Percentiles rank a stretch among this genome's conserved stretches.
Conservation (phyloP, 139 green algal species). For the Chloropicon primus region DNA sequence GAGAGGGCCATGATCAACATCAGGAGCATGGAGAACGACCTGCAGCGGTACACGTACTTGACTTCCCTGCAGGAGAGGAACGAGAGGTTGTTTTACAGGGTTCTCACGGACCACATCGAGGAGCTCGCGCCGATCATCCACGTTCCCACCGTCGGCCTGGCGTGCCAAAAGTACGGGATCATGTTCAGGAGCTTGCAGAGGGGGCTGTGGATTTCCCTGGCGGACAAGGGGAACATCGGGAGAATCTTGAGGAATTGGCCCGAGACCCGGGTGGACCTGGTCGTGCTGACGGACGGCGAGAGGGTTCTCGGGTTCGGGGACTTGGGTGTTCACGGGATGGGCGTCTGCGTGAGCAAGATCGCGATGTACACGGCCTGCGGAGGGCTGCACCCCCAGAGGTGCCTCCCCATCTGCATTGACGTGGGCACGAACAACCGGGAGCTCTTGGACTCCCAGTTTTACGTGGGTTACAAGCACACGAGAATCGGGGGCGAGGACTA, state of each 20-base stretch:
- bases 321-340: slow-evolving; percentile 55
- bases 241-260: slow-evolving; percentile 75
- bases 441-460: slow-evolving; percentile 38
- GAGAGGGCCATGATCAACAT: slow-evolving; percentile 70
- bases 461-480: slow-evolving; percentile 35
- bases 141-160: slow-evolving; percentile 41
- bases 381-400: slow-evolving; percentile 54
- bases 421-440: neutral
- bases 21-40: slow-evolving; percentile 33
- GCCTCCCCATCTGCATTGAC: slow-evolving; percentile 24
- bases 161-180: slow-evolving; percentile 47
- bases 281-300: slow-evolving; percentile 71
- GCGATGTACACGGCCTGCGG: slow-evolving; percentile 62
- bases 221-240: slow-evolving; percentile 46
- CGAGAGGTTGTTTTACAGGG: slow-evolving; percentile 72
- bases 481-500: slow-evolving; percentile 56
- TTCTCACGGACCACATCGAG: slow-evolving; percentile 66
- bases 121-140: slow-evolving; percentile 69
- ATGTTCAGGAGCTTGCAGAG: slow-evolving; percentile 54
- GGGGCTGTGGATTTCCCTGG: slow-evolving; percentile 65
- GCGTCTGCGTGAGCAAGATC: slow-evolving; percentile 41
- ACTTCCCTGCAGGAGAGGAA: slow-evolving; percentile 53
- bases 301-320: slow-evolving; percentile 51
- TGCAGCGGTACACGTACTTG: slow-evolving; percentile 70
- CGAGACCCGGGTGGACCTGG: slow-evolving; percentile 59